Conservation (phyloP, 352 stramenopile genomes). For the Pythium vanterpoolii region DNA sequence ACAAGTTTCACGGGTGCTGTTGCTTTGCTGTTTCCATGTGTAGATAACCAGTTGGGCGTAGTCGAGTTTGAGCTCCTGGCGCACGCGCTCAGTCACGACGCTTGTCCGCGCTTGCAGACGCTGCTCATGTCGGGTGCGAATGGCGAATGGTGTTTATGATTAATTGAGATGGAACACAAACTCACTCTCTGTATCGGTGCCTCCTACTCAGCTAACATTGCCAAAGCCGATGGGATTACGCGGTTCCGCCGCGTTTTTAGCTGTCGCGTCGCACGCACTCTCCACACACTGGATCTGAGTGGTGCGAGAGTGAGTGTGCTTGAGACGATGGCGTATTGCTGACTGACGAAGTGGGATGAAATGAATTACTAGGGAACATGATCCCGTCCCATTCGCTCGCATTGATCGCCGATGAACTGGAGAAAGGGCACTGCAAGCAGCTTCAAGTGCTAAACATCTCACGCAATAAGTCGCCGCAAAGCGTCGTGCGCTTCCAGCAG, state of each 20-base stretch:
- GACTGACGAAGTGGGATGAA: not conserved
- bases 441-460: slow-evolving; percentile 56
- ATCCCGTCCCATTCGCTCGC: slow-evolving; percentile 38
- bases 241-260: slow-evolving; percentile 40
- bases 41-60: slow-evolving; percentile 13
- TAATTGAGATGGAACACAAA: not conserved
- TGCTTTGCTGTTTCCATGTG: not conserved
- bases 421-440: slow-evolving; percentile 32
- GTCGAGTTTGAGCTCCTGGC: slow-evolving; percentile 18
- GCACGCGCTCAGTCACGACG: slow-evolving; percentile 1
- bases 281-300: slow-evolving; percentile 50
- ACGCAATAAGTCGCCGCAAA: slow-evolving; percentile 36
- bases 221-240: slow-evolving; percentile 36
- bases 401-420: slow-evolving; percentile 40
- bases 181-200: not conserved
- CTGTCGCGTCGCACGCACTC: slow-evolving; percentile 23
- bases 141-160: not conserved
- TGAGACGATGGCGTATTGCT: not conserved
- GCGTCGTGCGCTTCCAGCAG: slow-evolving; percentile 46
- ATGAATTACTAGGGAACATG: slow-evolving; percentile 37
- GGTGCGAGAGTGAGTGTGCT: slow-evolving; percentile 24
- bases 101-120: slow-evolving; percentile 10
- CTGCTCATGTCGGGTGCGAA: slow-evolving; percentile 12
- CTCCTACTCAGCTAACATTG: slow-evolving; percentile 34
- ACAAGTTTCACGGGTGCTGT: not conserved